Base-by-base conservation (phyloP, 2,329 filamentous ascomycete species). In the Diaporthe sp. region DNA sequence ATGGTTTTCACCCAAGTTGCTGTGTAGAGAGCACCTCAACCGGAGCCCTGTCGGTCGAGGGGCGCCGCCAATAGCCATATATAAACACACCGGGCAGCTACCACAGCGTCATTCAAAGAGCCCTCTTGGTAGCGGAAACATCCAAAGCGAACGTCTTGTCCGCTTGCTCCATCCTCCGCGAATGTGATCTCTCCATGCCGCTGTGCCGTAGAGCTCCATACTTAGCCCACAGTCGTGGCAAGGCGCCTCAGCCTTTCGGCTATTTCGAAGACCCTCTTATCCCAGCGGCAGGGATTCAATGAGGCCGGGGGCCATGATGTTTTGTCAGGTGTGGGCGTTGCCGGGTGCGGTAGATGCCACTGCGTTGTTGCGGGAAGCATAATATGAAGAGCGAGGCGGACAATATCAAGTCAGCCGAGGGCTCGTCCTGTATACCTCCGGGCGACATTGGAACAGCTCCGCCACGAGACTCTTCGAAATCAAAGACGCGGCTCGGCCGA, bases 371-470 rank as follows among this genome's bases (percentile, higher is more conserved):
- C 59, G 25, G 37, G 15, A 58, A 2, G 63, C 17, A 72, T 42
- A 75, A 69, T 72, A 73, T 42, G 15, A 75, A 51, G 37, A 9
- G 35, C 17, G n/a, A 25, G 53, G 59, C 9, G 35, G 13, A 75
- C 58, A 75, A 75, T 75, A 73, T 32, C 27, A 75, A 75, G 58
- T 22, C 32, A 44, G 42, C 66, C 71, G 58, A 25, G 3, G 32
- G 25, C 32, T 9, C 25, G 15, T 58, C n/a, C 39, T 53, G 42
- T 42, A 25, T 27, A 55, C 27, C n/a, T 55, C 35, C 17, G 9
- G 25, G 7, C 9, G 32, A 44, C 37, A 6, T 25, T 44, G 56
- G 22, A n/a, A 32, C 22, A 63, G 12, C 22, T 12, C 22, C 8
- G 50, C 25, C 32, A 32, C 44, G 35, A 22, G 44, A 27, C 17